Conservation (phyloP, 129 eudicot genomes). For the Flaveria robusta region DNA sequence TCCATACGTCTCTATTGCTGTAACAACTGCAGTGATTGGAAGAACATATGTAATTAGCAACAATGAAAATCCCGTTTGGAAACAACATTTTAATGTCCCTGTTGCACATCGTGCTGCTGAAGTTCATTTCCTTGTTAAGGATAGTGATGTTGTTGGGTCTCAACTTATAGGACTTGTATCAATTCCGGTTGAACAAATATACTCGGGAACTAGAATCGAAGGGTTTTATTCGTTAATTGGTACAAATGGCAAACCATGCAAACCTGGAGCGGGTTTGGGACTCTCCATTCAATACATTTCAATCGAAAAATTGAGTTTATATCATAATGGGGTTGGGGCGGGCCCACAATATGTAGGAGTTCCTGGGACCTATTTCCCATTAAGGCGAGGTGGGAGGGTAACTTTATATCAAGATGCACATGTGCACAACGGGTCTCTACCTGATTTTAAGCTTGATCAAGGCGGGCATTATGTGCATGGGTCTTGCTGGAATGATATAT, state of each 20-base stretch:
- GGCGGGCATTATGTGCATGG: constrained; percentile 81
- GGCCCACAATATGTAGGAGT: constrained; percentile 44
- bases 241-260: constrained; percentile 72
- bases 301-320: constrained; percentile 60
- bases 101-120: constrained; percentile 92
- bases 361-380: constrained; percentile 84
- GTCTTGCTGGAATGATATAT: constrained; percentile 91
- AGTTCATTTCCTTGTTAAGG: constrained; percentile 86
- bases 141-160: constrained; percentile 89
- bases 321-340: constrained; percentile 85
- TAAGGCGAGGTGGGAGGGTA: constrained; percentile 84
- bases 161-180: constrained; percentile 86
- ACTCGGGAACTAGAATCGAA: constrained; percentile 55
- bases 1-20: constrained; percentile 77
- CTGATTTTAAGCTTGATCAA: constrained; percentile 67
- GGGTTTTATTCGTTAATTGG: constrained; percentile 74
- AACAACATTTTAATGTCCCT: constrained; percentile 79
- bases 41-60: constrained; percentile 89
- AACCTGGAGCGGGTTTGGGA: constrained; percentile 79
- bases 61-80: constrained; percentile 88
- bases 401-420: constrained; percentile 98
- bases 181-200: constrained; percentile 75
- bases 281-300: constrained; percentile 75
- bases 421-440: constrained; percentile 70
- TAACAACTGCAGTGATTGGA: constrained; percentile 70